Evolutionary conservation across 768 basidiomycete genomes (phyloP), one percentile per base, ranked within the genome.

Genomic region (Dentipellis sp.): DNA sequence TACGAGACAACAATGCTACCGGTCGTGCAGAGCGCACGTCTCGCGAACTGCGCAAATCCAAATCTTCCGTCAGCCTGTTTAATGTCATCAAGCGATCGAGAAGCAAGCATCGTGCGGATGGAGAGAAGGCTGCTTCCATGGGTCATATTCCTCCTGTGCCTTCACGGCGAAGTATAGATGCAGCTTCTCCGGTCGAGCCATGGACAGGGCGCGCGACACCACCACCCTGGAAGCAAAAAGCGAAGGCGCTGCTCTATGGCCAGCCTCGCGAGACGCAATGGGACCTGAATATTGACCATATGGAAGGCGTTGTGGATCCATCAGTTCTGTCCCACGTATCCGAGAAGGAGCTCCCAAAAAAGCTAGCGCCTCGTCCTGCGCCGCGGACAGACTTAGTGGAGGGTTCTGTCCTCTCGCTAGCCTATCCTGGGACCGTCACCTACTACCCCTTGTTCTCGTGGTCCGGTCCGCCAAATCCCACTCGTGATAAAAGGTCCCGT

Each of bases 1-100:
- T 29, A 45, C n/a, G 42, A 45, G 14, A 14, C 42, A 45, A 45
- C 19, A n/a, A 45, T 45, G 42, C 63, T 64, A 58, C 67, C 66
- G 22, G 72, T 72, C 53, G 58, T 51, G 60, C 62, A 34, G 35
- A 57, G 6, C 39, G 67, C 67, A 56, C 62, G 58, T 39, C 65
- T 60, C 49, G 65, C 57, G 72, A 76, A 54, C 63, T 74, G 10
- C 76, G 76, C 52, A 83, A 75, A 66, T 65, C 72, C 37, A 83
- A 79, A 66, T 71, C 76, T 8, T 78, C 77, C 11, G 65, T 80
- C 45, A 65, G 64, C 55, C 68, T 65, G 35, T 69, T 53, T 71
- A 74, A 60, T 50, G 70, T 70, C 60, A 78, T 64, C 68, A 74
- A 64, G 64, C 72, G 68, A 59, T 71, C 73, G 42, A 71, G 74